Conservation (phyloP, 768 basidiomycete species). For the Hortiboletus flavorubellus region DNA sequence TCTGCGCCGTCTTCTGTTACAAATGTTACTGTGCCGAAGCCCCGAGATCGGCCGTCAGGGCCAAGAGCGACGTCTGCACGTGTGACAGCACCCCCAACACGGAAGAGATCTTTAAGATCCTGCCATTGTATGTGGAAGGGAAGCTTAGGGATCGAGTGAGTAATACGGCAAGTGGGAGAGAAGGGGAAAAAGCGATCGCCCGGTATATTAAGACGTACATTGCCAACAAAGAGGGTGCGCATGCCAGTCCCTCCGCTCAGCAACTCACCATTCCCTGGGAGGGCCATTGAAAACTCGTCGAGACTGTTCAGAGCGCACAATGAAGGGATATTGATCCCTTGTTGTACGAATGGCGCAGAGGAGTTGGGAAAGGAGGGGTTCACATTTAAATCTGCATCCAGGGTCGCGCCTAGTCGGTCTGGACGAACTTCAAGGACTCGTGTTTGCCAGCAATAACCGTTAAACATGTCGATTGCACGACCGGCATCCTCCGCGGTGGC, state of each 20-base stretch:
- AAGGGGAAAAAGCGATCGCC: neutral
- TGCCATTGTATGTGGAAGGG: conserved; percentile 98
- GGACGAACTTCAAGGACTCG: conserved; percentile 87
- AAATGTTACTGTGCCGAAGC: conserved; percentile 91
- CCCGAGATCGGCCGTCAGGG: conserved; percentile 82
- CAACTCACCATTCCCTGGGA: conserved; percentile 21
- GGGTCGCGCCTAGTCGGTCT: conserved; percentile 57
- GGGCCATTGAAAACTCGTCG: conserved; percentile 15
- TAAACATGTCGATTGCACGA: conserved; percentile 92
- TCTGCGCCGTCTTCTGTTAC: conserved; percentile 82
- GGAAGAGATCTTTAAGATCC: conserved; percentile 94
- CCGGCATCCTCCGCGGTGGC: conserved; percentile 94
- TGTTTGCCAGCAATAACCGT: conserved; percentile 97
- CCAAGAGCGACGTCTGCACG: conserved; percentile 90
- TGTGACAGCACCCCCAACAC: conserved; percentile 84
- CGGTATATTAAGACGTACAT: conserved; percentile 50
- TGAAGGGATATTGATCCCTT: conserved; percentile 13
- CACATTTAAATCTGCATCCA: conserved; percentile 23
- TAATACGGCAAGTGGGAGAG: conserved; percentile 7
- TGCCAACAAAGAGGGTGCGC: conserved; percentile 82
- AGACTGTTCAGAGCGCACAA: conserved; percentile 14
- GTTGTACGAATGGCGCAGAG: conserved; percentile 21
- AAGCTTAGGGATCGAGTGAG: conserved; percentile 47
- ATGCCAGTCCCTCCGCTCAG: conserved; percentile 30
- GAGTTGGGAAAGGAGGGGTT: conserved; percentile 10